These are phyloP conservation scores for Plectranthus barbatus DNA, from an alignment of 257 asterid genomes.

Conservation along the genomic window DNA sequence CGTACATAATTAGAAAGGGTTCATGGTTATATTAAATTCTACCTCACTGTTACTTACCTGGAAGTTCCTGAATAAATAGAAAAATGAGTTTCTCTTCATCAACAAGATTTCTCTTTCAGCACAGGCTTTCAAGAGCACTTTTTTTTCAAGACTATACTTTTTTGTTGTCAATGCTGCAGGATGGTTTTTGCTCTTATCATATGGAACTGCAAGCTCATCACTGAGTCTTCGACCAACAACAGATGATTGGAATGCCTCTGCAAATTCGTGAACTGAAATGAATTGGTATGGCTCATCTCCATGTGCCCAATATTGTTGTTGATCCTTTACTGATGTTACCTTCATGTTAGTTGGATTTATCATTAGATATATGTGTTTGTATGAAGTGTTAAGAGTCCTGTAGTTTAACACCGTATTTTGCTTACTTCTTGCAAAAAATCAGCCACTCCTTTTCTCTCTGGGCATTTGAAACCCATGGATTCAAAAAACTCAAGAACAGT, in stretches of 20 bases:
- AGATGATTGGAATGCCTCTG: constrained; percentile 28
- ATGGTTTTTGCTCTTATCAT: constrained; percentile 56
- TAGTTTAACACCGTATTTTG: background rate
- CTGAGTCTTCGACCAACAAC: constrained; percentile 25
- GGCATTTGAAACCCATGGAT: constrained; percentile 41
- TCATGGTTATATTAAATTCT: background rate
- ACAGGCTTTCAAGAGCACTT: constrained; percentile 51
- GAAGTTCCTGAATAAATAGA: constrained; percentile 38
- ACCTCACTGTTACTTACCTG: constrained; percentile 28
- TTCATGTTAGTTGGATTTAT: constrained; percentile 1
- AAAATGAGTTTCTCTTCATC: constrained; percentile 55
- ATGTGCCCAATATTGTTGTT: constrained; percentile 39
- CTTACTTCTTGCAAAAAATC: constrained; percentile 44
- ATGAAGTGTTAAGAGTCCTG: background rate
- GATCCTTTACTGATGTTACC: constrained; percentile 53
- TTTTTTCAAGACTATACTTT: constrained; percentile 44
- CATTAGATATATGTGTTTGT: background rate
- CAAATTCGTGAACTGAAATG: constrained; percentile 24
- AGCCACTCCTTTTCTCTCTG: constrained; percentile 38
- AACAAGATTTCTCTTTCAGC: constrained; percentile 45
- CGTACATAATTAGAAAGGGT: background rate
- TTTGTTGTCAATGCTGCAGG: constrained; percentile 64
- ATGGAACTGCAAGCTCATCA: constrained; percentile 49
- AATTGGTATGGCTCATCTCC: constrained; percentile 32
- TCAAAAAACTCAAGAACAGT: constrained; percentile 31